A percentile compares a stretch with the other conserved stretches of the same genome.
phyloP scores from a whole-genome alignment of 106 monocot genomes.

The Dendrobium nobile region DNA sequence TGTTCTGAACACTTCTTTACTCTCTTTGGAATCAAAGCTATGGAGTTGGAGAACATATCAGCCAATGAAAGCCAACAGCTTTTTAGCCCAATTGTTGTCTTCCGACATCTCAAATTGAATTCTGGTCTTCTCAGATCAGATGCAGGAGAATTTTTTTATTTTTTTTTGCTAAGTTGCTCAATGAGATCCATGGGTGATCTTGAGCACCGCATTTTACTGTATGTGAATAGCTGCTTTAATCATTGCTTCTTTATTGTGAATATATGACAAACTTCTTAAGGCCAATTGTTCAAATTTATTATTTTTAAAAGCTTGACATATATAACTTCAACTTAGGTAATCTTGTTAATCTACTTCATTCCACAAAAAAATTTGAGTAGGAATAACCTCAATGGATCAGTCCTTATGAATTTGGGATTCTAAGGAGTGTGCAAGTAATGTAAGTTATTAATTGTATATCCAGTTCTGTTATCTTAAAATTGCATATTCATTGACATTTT shows the following conservation, averaged over 20 bases:
- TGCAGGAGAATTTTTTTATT: no score
- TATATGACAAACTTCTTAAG: not conserved
- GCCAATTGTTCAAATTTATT: not conserved
- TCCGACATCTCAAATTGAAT: no score
- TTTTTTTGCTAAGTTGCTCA: no score
- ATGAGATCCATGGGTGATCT: slow-evolving; percentile 91
- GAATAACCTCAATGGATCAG: slow-evolving; percentile 47
- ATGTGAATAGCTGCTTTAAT: slow-evolving; percentile 9
- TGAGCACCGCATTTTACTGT: slow-evolving; percentile 93
- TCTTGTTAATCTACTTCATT: not conserved
- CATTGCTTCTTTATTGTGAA: not conserved
- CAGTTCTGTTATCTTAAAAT: not conserved
- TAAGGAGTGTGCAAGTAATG: slow-evolving; percentile 94
- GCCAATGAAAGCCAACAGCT: no score
- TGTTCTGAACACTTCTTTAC: no score
- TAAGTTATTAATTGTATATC: slow-evolving; percentile 18
- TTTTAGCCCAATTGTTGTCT: no score
- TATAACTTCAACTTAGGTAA: not conserved
- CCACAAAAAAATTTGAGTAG: slow-evolving; percentile 74
- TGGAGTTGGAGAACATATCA: no score
- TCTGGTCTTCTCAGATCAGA: no score
- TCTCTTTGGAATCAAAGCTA: no score
- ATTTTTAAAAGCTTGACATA: not conserved
- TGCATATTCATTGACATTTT: slow-evolving; percentile 3
- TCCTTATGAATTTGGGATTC: slow-evolving; percentile 87